Conservation (phyloP, 257 asterid genomes). For the Solanum chaucha region DNA sequence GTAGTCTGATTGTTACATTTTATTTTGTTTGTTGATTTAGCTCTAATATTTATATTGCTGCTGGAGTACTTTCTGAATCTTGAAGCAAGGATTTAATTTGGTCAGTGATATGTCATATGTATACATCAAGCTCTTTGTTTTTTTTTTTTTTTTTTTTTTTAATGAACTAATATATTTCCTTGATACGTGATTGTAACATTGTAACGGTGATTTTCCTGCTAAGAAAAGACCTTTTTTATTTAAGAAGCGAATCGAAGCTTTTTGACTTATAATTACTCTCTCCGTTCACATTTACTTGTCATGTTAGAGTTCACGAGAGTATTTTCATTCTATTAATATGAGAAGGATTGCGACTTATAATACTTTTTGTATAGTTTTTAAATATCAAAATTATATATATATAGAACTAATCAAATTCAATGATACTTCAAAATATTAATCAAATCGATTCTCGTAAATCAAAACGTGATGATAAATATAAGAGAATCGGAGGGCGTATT, state of each 20-base stretch:
- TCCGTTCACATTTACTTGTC: too few relatives aligned
- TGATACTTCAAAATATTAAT: too few relatives aligned
- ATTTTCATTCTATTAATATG: background rate
- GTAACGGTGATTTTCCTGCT: constrained; percentile 5
- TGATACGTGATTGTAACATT: constrained; percentile 3
- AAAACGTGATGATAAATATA: background rate
- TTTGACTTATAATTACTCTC: background rate
- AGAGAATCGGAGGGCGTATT: too few relatives aligned
- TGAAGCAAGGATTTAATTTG: constrained; percentile 29
- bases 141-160: background rate
- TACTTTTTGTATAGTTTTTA: too few relatives aligned
- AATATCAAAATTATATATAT: too few relatives aligned
- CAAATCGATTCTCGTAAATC: too few relatives aligned
- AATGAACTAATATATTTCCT: background rate
- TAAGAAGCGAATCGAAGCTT: background rate
- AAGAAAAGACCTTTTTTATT: background rate
- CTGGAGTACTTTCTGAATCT: constrained; percentile 25
- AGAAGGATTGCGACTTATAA: background rate
- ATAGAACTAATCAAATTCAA: too few relatives aligned
- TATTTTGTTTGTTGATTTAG: background rate
- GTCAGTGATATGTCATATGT: background rate
- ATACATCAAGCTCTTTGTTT: background rate
- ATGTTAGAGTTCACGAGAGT: background rate
- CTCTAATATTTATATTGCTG: constrained; percentile 9
- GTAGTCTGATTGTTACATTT: background rate